Base-by-base conservation (phyloP, 257 asterid genomes). In the Apocynum venetum region DNA sequence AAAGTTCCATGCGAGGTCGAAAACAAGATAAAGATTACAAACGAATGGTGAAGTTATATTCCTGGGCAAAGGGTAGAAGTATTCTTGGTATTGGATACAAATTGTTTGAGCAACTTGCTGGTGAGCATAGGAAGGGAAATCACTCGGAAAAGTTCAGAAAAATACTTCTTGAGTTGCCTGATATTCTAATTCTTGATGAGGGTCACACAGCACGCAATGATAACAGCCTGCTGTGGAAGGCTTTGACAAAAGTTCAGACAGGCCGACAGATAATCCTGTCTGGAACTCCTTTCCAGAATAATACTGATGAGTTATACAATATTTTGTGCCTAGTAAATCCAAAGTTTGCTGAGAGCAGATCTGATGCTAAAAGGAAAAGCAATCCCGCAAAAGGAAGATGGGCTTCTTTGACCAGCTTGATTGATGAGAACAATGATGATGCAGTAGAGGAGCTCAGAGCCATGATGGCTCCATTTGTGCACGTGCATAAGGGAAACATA, bases 281-380 rank as follows among this genome's bases (percentile, higher is more conserved):
- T 0, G 98, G 97, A 9, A 94, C 97, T 12, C 97, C 93, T 0
- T 94, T 94, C 56, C 97, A 94, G 88, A 94, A 92, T 81, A 89
- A 88, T 69, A 87, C 89, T 6, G 41, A 65, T 0, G 95, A 92
- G 89, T 86, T 94, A 41, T 83, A 81, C 86, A 94, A 91, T 71
- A 94, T 96, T 0, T 78, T 94, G 19, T 83, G 87, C 44, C 76
- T 94, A 0, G 97, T 89, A n/a, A 88, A 87, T 46, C 97, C 96
- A 0, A 52, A 72, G 48, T 88, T 93, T 71, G 77, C 81, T 6
- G 74, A 63, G 19, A 43, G 68, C 53, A 65, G 25, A 12, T 20
- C 20, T 19, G 40, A 53, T 25, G 10, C 35, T 7, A 12, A 25
- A n/a, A 47, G 57, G 57, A 17, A 40, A 36, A 36, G 2, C 19